A percentile compares a stretch with the other conserved stretches of the same genome.
These are phyloP conservation scores for Didymella sp. DNA, from an alignment of 2,329 filamentous ascomycete species.

Conservation along the genomic window DNA sequence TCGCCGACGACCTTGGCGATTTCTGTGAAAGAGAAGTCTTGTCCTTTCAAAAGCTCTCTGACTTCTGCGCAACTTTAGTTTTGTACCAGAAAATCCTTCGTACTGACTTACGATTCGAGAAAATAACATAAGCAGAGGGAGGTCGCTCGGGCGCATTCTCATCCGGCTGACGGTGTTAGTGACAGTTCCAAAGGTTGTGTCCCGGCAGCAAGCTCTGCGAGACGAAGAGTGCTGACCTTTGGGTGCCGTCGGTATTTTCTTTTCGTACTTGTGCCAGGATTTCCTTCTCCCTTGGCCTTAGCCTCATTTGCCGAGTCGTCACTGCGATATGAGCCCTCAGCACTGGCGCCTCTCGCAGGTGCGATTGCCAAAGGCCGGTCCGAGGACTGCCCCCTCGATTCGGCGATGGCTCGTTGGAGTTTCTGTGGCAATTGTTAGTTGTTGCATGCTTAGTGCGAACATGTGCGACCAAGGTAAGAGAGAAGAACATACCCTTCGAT, in stretches of 20 bases:
- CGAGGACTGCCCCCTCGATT: slow-evolving; percentile 65
- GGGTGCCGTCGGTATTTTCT: slow-evolving; percentile 80
- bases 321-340: slow-evolving; percentile 65
- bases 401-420: slow-evolving; percentile 82
- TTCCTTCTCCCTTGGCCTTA: slow-evolving; percentile 47
- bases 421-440: slow-evolving; percentile 60
- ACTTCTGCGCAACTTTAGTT: slow-evolving; percentile 62
- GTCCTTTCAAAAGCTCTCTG: slow-evolving; percentile 77
- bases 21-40: slow-evolving; percentile 80
- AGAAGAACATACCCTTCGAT: slow-evolving; percentile 72
- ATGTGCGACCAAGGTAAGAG: not conserved
- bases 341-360: slow-evolving; percentile 57
- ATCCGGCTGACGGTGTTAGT: slow-evolving; percentile 64
- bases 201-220: not conserved
- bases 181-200: not conserved
- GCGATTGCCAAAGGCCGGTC: slow-evolving; percentile 45
- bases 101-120: slow-evolving; percentile 75
- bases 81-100: not conserved
- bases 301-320: slow-evolving; percentile 58
- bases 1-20: slow-evolving; percentile 84
- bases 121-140: slow-evolving; percentile 83
- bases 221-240: slow-evolving; percentile 61
- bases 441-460: not conserved
- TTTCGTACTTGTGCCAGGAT: slow-evolving; percentile 57
- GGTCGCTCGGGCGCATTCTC: slow-evolving; percentile 81